Evolutionary conservation across 495 filamentous ascomycete species (phyloP), one percentile per base, ranked within the genome.

Genomic region (Glonium stellatum): DNA sequence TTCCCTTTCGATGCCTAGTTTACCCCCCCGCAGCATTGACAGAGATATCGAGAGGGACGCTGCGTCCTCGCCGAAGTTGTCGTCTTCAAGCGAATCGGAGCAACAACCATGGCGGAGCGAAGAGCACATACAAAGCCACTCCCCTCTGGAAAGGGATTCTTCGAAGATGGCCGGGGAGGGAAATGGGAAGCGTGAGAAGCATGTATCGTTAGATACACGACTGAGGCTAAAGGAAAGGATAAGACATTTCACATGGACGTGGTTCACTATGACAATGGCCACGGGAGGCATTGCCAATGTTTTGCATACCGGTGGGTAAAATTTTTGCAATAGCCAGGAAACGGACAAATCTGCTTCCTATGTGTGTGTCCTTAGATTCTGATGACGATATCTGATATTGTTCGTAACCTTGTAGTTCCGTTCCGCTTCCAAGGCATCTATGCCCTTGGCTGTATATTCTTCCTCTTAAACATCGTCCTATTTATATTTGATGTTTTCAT

Each of bases 231-330:
- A 62, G 42, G 65, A 70, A 54, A 47, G 73, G 37, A 71, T 76
- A 35, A 35, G 71, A 47, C 73, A 75, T 66, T 76, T 76, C 59
- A 76, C 73, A 4, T 76, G 73, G 73, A 76, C 72, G 1, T 75
- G 72, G 72, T 75, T 74, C 56, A 71, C 69, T 9, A 73, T 74
- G 71, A 73, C 69, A 6, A 91, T 91, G 88, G 89, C 89, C 2
- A 93, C 90, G 0, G 90, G 89, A 12, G 90, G 90, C 0, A 76
- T 95, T 60, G 85, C 89, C 9, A 93, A 92, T 73, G 86, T 90
- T 11, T 68, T 93, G 54, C 79, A 87, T 66, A 76, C 79, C 22
- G 79, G 87, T 89, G 79, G 63, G 73, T 71, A n/a, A n/a, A 31
- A 25, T 44, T 31, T 66, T 22, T 22, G 48, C 59, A 19, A 13